These are phyloP conservation scores for Epichloe glyceriae DNA, from an alignment of 2,329 filamentous ascomycete species.

Conservation along the genomic window DNA sequence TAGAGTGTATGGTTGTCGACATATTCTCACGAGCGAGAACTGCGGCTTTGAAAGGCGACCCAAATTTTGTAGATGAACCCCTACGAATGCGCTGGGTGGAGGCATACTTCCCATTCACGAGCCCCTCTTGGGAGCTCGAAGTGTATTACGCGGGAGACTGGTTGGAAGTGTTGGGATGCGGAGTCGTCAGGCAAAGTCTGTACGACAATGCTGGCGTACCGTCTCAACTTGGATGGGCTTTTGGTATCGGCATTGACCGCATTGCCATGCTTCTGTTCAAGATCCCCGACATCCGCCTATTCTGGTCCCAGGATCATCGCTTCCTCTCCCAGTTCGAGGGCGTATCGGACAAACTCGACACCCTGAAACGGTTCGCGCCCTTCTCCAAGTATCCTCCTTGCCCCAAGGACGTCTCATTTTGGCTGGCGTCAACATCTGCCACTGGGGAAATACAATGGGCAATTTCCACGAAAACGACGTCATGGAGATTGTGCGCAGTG, in stretches of 20 bases:
- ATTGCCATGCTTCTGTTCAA: constrained; percentile 96
- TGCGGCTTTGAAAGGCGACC: constrained; percentile 42
- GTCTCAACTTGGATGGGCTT: constrained; percentile 79
- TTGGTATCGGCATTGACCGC: constrained; percentile 84
- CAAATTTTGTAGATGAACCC: constrained; percentile 48
- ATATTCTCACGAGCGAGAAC: constrained; percentile 69
- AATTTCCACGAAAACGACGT: constrained; percentile 87
- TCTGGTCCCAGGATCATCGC: constrained; percentile 78
- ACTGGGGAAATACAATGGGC: constrained; percentile 34
- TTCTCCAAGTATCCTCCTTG: constrained; percentile 89
- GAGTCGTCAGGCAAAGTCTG: constrained; percentile 73
- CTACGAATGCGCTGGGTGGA: constrained; percentile 87
- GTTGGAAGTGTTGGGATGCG: constrained; percentile 92
- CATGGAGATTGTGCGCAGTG: constrained; percentile 83
- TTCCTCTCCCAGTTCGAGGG: constrained; percentile 78
- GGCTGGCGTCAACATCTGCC: constrained; percentile 45
- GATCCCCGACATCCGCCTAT: constrained; percentile 90
- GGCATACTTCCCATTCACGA: constrained; percentile 95
- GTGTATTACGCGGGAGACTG: constrained; percentile 90
- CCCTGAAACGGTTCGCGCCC: constrained; percentile 55
- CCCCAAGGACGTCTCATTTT: constrained; percentile 89
- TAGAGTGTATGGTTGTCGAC: constrained; percentile 82
- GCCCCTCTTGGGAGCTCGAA: constrained; percentile 89
- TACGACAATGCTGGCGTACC: constrained; percentile 65
- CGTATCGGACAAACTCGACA: constrained; percentile 36